A percentile compares a stretch with the other conserved stretches of the same genome.
Conservation (phyloP, 1,284 basidiomycete genomes). For the Ustilago xerochloae region DNA sequence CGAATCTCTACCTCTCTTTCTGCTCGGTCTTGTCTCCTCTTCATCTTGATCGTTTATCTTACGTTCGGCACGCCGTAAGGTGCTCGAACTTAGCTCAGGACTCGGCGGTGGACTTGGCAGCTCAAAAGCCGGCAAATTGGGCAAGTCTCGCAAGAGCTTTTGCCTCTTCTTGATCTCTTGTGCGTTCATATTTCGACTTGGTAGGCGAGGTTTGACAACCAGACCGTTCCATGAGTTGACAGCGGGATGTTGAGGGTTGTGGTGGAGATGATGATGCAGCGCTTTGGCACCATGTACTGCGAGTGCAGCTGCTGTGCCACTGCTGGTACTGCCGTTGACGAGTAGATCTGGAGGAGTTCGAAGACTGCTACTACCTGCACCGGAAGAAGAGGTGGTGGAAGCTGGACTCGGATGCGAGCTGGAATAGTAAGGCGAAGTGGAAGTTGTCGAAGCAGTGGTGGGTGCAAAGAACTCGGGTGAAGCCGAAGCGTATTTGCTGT, state of each 20-base stretch:
- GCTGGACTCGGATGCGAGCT: conserved; percentile 31
- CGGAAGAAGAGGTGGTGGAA: not conserved
- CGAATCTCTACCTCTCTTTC: not conserved
- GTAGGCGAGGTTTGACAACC: conserved; percentile 9
- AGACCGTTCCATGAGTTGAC: conserved; percentile 42
- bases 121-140: not conserved
- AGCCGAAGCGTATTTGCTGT: not conserved
- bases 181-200: not conserved
- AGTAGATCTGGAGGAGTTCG: conserved; percentile 57
- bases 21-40: not conserved
- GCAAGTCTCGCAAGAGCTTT: conserved; percentile 2
- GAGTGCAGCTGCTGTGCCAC: conserved; percentile 4
- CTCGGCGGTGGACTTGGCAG: conserved; percentile 37
- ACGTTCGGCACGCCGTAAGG: not conserved
- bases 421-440: conserved; percentile 26
- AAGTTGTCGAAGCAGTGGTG: not conserved
- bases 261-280: too few relatives aligned
- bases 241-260: not conserved
- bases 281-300: not conserved
- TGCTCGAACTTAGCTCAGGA: conserved; percentile 5
- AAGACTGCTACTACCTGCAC: conserved; percentile 21
- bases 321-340: conserved; percentile 45
- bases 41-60: not conserved
- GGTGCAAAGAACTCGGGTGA: conserved; percentile 7
- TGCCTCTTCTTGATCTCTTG: conserved; percentile 27